phyloP scores from a whole-genome alignment of 192 early-diverging fungal genomes.

The Funneliformis geosporum region DNA sequence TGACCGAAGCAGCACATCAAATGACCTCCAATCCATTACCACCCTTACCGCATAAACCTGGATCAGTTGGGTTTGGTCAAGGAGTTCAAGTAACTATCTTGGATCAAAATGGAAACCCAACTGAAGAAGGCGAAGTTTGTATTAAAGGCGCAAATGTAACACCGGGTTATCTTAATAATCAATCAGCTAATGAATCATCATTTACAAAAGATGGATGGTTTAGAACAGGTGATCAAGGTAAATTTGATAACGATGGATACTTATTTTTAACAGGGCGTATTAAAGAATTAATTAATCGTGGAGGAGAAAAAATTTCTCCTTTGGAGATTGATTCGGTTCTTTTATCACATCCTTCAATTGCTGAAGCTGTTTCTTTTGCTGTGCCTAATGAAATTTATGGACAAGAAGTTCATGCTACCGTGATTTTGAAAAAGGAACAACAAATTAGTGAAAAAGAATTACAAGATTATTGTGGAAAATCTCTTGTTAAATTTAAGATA shows the following conservation, averaged over 20 bases:
- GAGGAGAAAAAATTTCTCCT: constrained; percentile 91
- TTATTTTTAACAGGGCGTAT: constrained; percentile 80
- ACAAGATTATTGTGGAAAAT: constrained; percentile 47
- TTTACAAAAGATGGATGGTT: constrained; percentile 73
- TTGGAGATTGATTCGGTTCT: constrained; percentile 77
- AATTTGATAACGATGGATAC: constrained; percentile 76
- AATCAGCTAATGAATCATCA: constrained; percentile 60
- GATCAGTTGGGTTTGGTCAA: constrained; percentile 75
- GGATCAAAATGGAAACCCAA: constrained; percentile 56
- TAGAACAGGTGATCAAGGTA: constrained; percentile 85
- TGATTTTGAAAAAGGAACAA: constrained; percentile 51
- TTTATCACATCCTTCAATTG: constrained; percentile 65
- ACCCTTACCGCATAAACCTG: constrained; percentile 67
- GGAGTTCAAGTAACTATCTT: constrained; percentile 75
- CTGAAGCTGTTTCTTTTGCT: constrained; percentile 77
- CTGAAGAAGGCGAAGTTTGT: constrained; percentile 78
- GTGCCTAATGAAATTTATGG: constrained; percentile 77
- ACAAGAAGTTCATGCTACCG: constrained; percentile 78
- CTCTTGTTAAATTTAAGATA: constrained; percentile 71
- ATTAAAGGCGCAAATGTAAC: constrained; percentile 83
- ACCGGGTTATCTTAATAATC: constrained; percentile 72
- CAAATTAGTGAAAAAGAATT: constrained; percentile 57
- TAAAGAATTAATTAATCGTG: constrained; percentile 90
- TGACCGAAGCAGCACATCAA: constrained; percentile 90
- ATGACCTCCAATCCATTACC: constrained; percentile 82